Evolutionary conservation across 2,329 filamentous ascomycete genomes (phyloP), one percentile per base, ranked within the genome.

Genomic region (Nigrospora sphaerica): DNA sequence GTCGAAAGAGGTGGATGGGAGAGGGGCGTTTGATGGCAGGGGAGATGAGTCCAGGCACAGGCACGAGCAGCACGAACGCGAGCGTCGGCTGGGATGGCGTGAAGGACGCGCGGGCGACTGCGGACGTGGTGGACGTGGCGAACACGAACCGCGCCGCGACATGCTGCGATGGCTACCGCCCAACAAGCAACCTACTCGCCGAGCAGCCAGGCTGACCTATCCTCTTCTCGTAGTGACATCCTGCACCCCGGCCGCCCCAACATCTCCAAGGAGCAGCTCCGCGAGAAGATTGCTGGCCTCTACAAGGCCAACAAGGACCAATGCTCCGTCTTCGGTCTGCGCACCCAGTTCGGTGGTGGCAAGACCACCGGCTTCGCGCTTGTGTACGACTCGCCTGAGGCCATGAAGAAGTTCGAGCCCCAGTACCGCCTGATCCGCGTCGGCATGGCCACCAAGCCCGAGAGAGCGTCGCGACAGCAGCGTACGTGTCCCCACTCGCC

Each of bases 321-420:
- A 78, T 86, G 97, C 75, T 91, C 85, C 73, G 90, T 95, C 73
- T 98, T 98, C 73, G 93, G 93, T 68, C 90, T 98, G 75, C 88
- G 89, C 74, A 98, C 93, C 64, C 92, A 97, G 73, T 98, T 87
- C 72, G 93, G 93, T 92, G 93, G 93, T 71, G 93, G 93, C 81
- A 98, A 98, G 87, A 95, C 88, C 74, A 97, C 92, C 60, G 93
- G 93, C 66, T 98, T 98, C 72, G 93, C 90, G 60, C 89, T 97
- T 67, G 81, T 98, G 79, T 98, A 98, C 84, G 93, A 98, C 77
- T 95, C 88, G 60, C 78, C 83, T 69, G 93, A 98, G 82, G 89
- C 91, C 66, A 85, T 98, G 85, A 96, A 96, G 88, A 97, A 97
- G 79, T 98, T 97, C 75, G 93, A 98, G 85, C 93, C 93, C 65